Base-by-base conservation (phyloP, 1,139 yeast species). In the Sugiyamaella grinbergsii region DNA sequence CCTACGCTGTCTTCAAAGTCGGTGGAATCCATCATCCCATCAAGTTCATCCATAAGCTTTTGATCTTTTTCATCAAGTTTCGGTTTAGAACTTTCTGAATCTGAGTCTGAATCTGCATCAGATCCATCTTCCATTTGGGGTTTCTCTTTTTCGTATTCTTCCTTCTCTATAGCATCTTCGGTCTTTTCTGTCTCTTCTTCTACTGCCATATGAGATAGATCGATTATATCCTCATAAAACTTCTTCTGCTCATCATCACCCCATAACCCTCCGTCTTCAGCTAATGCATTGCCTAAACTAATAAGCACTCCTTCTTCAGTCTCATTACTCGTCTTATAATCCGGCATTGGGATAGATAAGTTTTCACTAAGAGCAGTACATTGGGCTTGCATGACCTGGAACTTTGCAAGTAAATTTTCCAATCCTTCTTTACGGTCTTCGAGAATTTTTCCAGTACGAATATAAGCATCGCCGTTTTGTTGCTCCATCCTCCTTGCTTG, bases 371-470 rank as follows among this genome's bases (percentile, higher is more conserved):
- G 69, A 19, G 64, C 62, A 32, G 73, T 74, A 5, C 80, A 69
- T 3, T 78, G 75, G 0, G 67, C 46, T 32, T 71, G 70, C 57
- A 85, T 78, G 49, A 70, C 72, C 28, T 78, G 81, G 55, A 75
- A 76, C 2, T 70, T 54, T 1, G 68, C 69, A 11, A 66, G 60
- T 19, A 74, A 54, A 10, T 64, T 69, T 15, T 78, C 78, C 39
- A 77, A 67, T 44, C 73, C 76, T 0, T 64, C 68, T 39, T 75
- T 73, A 36, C 75, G 68, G 41, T 80, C 83, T 33, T 83, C 88
- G 23, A 79, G 66, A 4, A 79, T 65, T 56, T 77, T 78, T 24
- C 95, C 95, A 1, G 85, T 80, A 59, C 85, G 75, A 48, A 85
- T 77, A 45, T 84, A 80, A 1, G 83, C 79, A 50, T 75, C 77